A percentile compares a stretch with the other conserved stretches of the same genome.
These are phyloP conservation scores for Rhodamnia argentea DNA, from an alignment of 345 rosid genomes.

Conservation along the genomic window DNA sequence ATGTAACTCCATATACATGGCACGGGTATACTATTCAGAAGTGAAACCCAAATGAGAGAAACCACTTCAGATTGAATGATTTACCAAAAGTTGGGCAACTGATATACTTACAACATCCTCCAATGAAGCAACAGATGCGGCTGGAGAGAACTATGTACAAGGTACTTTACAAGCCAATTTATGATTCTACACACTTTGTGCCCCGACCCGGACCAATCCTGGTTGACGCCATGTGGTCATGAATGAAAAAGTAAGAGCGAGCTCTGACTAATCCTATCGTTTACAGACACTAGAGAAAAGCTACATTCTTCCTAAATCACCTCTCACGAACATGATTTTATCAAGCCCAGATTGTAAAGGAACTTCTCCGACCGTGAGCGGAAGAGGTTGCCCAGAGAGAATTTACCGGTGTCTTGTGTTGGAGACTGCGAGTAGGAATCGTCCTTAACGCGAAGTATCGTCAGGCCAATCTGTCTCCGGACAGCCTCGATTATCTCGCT, in stretches of 20 bases:
- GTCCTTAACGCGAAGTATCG: constrained; percentile 58
- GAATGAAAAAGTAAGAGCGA: not conserved
- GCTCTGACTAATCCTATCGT: not conserved
- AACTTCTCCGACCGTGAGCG: constrained; percentile 65
- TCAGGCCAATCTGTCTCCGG: constrained; percentile 59
- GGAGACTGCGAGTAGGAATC: constrained; percentile 28
- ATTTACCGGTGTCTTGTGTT: constrained; percentile 25
- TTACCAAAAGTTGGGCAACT: not conserved
- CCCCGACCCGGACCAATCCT: not conserved
- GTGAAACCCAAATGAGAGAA: not conserved
- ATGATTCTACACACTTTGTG: not conserved
- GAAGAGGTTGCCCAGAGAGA: constrained; percentile 61
- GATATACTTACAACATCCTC: not conserved
- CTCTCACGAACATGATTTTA: constrained; percentile 40
- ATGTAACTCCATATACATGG: not conserved
- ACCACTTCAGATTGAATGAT: not conserved
- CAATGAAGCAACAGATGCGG: not conserved
- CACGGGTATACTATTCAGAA: not conserved
- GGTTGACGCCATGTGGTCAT: not conserved
- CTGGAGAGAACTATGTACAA: constrained; percentile 8
- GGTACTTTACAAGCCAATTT: constrained; percentile 2
- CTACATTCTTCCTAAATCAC: not conserved
- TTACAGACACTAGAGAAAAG: not conserved
- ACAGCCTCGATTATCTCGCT: constrained; percentile 69
- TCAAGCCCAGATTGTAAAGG: constrained; percentile 61